phyloP scores from a whole-genome alignment of 2,329 filamentous ascomycete genomes.

The Hypoxylon sp. region DNA sequence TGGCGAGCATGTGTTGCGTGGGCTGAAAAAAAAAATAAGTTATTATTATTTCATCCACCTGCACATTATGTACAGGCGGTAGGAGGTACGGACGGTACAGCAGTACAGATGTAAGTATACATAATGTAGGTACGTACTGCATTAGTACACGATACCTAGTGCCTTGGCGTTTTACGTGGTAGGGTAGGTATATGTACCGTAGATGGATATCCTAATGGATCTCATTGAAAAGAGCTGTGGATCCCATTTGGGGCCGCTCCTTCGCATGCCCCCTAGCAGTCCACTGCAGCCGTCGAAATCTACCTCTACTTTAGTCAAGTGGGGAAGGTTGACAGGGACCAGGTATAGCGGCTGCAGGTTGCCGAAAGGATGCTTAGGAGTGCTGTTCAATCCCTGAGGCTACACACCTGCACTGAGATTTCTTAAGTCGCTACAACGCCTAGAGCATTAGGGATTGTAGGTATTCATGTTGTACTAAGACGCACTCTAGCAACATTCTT shows the following conservation, averaged over 20 bases:
- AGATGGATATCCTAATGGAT: slow-evolving; percentile 43
- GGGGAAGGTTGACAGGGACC: slow-evolving; percentile 39
- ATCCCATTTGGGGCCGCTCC: slow-evolving; percentile 25
- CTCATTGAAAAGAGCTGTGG: slow-evolving; percentile 35
- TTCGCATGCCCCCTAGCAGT: slow-evolving; percentile 32
- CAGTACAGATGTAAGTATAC: slow-evolving; percentile 13
- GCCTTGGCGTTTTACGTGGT: slow-evolving; percentile 10
- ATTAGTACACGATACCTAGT: slow-evolving; percentile 16
- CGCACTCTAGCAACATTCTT: background rate
- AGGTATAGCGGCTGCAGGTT: slow-evolving; percentile 40
- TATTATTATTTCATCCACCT: slow-evolving; percentile 27
- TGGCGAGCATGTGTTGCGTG: slow-evolving; percentile 43
- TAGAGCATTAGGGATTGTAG: background rate
- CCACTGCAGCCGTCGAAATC: slow-evolving; percentile 41
- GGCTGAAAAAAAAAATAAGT: slow-evolving; percentile 19
- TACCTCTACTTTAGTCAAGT: slow-evolving; percentile 36
- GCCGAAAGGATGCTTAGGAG: slow-evolving; percentile 33
- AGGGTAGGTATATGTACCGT: slow-evolving; percentile 12
- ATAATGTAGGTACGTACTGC: slow-evolving; percentile 10
- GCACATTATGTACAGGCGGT: slow-evolving; percentile 6
- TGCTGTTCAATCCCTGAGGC: slow-evolving; percentile 30
- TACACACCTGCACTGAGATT: slow-evolving; percentile 22
- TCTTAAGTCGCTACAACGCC: slow-evolving; percentile 2
- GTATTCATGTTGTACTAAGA: background rate
- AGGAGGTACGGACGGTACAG: slow-evolving; percentile 5